A percentile compares a stretch with the other conserved stretches of the same genome.
These are phyloP conservation scores for Triglochin maritima DNA, from an alignment of 106 monocot genomes.

Conservation along the genomic window DNA sequence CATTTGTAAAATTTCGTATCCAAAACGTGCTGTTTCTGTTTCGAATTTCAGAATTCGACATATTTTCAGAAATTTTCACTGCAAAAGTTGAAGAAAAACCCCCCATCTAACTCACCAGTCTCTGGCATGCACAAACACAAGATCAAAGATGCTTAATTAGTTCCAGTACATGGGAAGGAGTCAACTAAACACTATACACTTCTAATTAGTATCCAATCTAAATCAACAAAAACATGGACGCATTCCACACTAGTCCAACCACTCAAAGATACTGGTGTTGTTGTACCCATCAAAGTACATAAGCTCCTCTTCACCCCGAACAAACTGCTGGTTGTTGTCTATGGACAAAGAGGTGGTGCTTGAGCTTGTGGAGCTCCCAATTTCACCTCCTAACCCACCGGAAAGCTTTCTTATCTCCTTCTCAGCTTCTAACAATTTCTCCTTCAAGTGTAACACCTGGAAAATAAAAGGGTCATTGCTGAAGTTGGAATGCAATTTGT, in stretches of 20 bases:
- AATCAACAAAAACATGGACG: background rate
- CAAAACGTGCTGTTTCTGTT: too few species aligned
- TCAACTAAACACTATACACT: too few species aligned
- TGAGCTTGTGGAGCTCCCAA: constrained; percentile 3
- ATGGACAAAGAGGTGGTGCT: constrained; percentile 4
- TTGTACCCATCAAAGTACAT: background rate
- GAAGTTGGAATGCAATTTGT: too few species aligned
- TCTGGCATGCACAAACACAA: too few species aligned
- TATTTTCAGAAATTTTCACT: too few species aligned
- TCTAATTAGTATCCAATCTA: too few species aligned
- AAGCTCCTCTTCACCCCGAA: constrained; percentile 6
- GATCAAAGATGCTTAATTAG: too few species aligned
- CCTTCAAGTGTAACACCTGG: constrained; percentile 35
- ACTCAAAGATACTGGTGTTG: background rate
- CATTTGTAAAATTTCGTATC: too few species aligned
- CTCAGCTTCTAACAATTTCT: constrained; percentile 23
- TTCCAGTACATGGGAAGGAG: too few species aligned
- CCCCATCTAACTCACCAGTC: too few species aligned
- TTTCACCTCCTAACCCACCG: background rate
- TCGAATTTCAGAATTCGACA: too few species aligned
- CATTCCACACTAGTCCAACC: background rate
- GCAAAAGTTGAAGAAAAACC: too few species aligned
- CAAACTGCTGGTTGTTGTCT: background rate
- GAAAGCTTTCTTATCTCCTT: constrained; percentile 23
- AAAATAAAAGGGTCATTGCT: background rate